A percentile compares a stretch with the other conserved stretches of the same genome.
Evolutionary conservation across 2,329 filamentous ascomycete genomes (phyloP).

Genomic region (Didymella lethalis): DNA sequence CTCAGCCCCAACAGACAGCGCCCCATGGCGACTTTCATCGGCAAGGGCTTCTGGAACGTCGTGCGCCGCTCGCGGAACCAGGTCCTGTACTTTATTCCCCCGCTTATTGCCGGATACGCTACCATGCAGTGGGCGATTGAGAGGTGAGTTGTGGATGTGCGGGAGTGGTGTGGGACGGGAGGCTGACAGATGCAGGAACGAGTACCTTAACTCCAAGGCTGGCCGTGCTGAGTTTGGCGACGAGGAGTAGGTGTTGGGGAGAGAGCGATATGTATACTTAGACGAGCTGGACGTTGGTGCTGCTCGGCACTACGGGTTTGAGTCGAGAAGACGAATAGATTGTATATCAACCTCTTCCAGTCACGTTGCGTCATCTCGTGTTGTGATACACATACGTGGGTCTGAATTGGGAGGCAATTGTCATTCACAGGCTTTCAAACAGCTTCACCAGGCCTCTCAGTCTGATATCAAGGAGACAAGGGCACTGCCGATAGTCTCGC

Average conservation of each 20-base stretch:
- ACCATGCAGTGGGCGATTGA: conserved; percentile 90
- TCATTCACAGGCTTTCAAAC: neutral
- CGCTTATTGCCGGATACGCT: conserved; percentile 80
- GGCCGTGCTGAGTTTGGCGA: conserved; percentile 66
- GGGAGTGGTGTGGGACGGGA: neutral
- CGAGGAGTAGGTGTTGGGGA: conserved; percentile 46
- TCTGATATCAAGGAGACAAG: no score
- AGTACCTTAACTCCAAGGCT: conserved; percentile 82
- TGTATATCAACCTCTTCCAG: conserved; percentile 29
- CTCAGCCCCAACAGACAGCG: conserved; percentile 89
- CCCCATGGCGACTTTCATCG: conserved; percentile 77
- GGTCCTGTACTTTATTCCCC: conserved; percentile 87
- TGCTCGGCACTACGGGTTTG: conserved; percentile 23
- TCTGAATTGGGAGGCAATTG: neutral
- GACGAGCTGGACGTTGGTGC: conserved; percentile 18
- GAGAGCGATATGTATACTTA: conserved; percentile 25
- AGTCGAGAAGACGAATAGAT: conserved; percentile 32
- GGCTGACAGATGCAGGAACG: conserved; percentile 64
- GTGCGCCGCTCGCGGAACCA: conserved; percentile 86
- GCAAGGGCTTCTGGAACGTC: conserved; percentile 94
- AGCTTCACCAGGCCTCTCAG: neutral
- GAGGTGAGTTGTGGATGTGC: conserved; percentile 67
- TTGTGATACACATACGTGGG: neutral
- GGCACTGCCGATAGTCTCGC: no score
- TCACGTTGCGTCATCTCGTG: neutral